Evolutionary conservation across 768 basidiomycete genomes (phyloP).

Genomic region (Tricholoma terreum): DNA sequence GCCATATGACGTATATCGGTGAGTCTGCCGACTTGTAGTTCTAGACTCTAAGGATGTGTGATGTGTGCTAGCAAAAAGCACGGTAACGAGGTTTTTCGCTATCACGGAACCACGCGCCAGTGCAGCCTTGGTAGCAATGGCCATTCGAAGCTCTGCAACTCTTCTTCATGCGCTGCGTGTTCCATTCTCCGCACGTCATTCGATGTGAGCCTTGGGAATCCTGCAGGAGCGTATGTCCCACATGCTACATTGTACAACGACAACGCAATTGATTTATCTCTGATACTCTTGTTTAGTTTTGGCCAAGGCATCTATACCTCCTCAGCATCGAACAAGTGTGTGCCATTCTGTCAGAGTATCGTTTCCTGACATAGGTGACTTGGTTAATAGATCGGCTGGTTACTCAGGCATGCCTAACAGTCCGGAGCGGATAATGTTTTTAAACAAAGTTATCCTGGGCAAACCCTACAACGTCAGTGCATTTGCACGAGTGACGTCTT

Average conservation of each 20-base stretch:
- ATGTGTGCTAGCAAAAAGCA: constrained; percentile 1
- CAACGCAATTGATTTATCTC: not conserved
- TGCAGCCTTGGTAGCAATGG: constrained; percentile 25
- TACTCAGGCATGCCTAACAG: not conserved
- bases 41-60: not conserved
- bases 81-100: constrained; percentile 14
- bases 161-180: constrained; percentile 20
- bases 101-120: constrained; percentile 18
- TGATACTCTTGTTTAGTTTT: not conserved
- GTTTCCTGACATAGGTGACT: not conserved
- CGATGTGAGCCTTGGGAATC: not conserved
- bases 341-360: not conserved
- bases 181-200: constrained; percentile 11
- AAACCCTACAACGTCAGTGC: not conserved
- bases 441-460: constrained; percentile 8
- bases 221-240: constrained; percentile 3
- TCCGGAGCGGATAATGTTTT: constrained; percentile 1
- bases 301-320: constrained; percentile 3
- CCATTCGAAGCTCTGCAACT: constrained; percentile 16
- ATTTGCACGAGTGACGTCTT: constrained; percentile 1
- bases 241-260: not conserved
- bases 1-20: constrained; percentile 11
- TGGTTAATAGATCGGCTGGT: constrained; percentile 1
- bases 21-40: not conserved
- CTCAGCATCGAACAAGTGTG: constrained; percentile 10